phyloP scores from a whole-genome alignment of 306 rosid species.

The Vicia faba region DNA sequence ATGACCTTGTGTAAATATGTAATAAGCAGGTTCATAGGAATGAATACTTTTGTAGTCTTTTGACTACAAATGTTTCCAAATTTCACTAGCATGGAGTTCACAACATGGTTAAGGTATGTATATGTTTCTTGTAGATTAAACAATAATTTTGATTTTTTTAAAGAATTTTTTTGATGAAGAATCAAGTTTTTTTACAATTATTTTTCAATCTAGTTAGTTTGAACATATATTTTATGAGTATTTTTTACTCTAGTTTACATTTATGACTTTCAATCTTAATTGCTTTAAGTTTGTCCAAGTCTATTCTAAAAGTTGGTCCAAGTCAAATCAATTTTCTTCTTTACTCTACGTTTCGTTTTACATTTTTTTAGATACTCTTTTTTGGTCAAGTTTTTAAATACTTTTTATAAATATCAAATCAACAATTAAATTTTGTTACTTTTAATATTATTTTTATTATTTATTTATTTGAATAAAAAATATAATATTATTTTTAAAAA shows the following conservation, averaged over 20 bases:
- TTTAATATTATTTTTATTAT: too few species aligned
- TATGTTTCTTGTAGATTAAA: neutral
- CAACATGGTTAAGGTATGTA: neutral
- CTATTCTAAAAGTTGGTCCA: conserved; percentile 28
- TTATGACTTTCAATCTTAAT: neutral
- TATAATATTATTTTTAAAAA: too few species aligned
- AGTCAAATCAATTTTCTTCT: conserved; percentile 31
- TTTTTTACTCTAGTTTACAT: neutral
- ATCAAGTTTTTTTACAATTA: too few species aligned
- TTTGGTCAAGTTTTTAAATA: too few species aligned
- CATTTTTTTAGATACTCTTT: too few species aligned
- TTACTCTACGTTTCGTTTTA: too few species aligned
- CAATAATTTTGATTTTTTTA: neutral
- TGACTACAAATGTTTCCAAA: neutral
- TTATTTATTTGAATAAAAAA: too few species aligned
- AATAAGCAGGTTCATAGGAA: conserved; percentile 5
- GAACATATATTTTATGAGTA: neutral
- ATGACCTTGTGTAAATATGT: conserved; percentile 22
- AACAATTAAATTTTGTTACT: too few species aligned
- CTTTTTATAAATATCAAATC: too few species aligned
- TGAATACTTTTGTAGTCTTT: conserved; percentile 1
- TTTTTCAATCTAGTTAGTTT: too few species aligned
- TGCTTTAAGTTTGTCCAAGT: conserved; percentile 5
- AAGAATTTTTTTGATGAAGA: too few species aligned
- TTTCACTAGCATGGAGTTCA: neutral